phyloP scores from a whole-genome alignment of 192 early-diverging fungal genomes.

The Coemansia asiatica region DNA sequence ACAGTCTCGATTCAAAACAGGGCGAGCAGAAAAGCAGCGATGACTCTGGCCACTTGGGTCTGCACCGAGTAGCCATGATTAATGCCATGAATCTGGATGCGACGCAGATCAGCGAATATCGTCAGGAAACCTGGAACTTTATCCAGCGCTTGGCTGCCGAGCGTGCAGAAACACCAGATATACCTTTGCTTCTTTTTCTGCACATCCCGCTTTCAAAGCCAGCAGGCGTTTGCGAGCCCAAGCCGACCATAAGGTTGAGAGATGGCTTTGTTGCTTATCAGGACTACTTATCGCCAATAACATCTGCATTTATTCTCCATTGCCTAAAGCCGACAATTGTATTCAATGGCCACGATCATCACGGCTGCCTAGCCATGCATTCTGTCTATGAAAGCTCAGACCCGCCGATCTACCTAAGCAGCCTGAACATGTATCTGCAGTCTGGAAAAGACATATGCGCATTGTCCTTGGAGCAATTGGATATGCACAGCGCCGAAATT shows the following conservation, averaged over 20 bases:
- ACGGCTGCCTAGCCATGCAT: slow-evolving; percentile 59
- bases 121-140: slow-evolving; percentile 59
- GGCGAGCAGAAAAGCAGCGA: neutral
- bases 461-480: slow-evolving; percentile 30
- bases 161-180: slow-evolving; percentile 23
- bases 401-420: slow-evolving; percentile 13
- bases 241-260: slow-evolving; percentile 38
- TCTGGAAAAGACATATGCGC: slow-evolving; percentile 23
- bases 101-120: slow-evolving; percentile 46
- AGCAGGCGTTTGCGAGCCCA: slow-evolving; percentile 56
- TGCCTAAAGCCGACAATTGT: slow-evolving; percentile 59
- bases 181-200: slow-evolving; percentile 58
- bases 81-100: slow-evolving; percentile 53
- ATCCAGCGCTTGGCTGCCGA: slow-evolving; percentile 42
- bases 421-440: slow-evolving; percentile 9
- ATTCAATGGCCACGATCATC: slow-evolving; percentile 66
- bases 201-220: slow-evolving; percentile 67
- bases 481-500: slow-evolving; percentile 22
- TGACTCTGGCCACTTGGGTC: neutral
- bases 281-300: slow-evolving; percentile 59
- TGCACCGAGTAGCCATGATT: slow-evolving; percentile 40
- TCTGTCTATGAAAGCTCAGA: slow-evolving; percentile 6
- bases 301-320: slow-evolving; percentile 59
- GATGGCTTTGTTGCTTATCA: slow-evolving; percentile 60
- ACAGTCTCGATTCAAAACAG: too few species aligned